These are phyloP conservation scores for Biscutella laevigata DNA, from an alignment of 441 rosid genomes.

Conservation along the genomic window DNA sequence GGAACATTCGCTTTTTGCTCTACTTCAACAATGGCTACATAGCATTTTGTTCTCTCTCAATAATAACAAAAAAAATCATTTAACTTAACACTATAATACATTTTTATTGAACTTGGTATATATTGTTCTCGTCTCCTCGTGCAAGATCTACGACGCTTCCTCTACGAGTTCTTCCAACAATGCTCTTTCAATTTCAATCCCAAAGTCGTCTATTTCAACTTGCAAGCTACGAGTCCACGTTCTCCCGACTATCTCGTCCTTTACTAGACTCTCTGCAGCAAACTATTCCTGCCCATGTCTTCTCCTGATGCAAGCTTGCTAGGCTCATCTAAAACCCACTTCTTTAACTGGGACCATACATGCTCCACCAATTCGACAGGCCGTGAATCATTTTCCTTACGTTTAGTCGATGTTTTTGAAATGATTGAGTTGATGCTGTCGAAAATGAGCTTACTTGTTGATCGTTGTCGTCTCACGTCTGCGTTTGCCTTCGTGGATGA, in stretches of 20 bases:
- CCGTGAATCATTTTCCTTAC: neutral
- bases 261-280: conserved; percentile 52
- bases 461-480: conserved; percentile 62
- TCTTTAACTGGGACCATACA: conserved; percentile 56
- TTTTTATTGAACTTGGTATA: conserved; percentile 15
- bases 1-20: conserved; percentile 9
- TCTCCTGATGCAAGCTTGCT: conserved; percentile 23
- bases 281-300: conserved; percentile 43
- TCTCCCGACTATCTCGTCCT: conserved; percentile 56
- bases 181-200: conserved; percentile 47
- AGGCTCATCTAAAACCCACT: conserved; percentile 37
- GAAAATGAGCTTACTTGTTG: conserved; percentile 55
- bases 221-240: conserved; percentile 47
- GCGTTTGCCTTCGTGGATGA: conserved; percentile 51
- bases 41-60: neutral
- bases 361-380: conserved; percentile 35
- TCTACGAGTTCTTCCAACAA: conserved; percentile 66
- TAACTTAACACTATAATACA: conserved; percentile 5
- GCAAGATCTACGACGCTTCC: conserved; percentile 59
- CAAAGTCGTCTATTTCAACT: conserved; percentile 41
- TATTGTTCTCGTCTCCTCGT: conserved; percentile 23
- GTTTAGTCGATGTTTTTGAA: conserved; percentile 25
- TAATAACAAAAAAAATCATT: conserved; percentile 18
- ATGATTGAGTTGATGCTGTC: conserved; percentile 66
- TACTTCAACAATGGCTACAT: conserved; percentile 19